Base-by-base conservation (phyloP, 805 yeast species). In the Teunomyces pallodes region DNA sequence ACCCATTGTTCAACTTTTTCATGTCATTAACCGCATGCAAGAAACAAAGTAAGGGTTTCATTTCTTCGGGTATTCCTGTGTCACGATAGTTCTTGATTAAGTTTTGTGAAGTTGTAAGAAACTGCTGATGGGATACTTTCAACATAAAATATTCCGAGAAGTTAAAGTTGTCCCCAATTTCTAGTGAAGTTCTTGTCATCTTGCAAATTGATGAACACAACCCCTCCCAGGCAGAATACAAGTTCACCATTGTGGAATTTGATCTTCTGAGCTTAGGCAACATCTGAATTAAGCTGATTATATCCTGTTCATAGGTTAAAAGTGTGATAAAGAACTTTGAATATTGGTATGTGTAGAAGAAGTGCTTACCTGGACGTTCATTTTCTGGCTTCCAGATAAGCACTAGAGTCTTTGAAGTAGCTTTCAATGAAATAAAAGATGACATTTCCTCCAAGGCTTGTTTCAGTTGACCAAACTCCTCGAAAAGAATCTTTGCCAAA, bases 331-430 rank as follows among this genome's bases (percentile, higher is more conserved):
- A 84, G 59, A 84, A 86, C 42, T 70, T 62, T 17, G 88, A 79
- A 60, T 94, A 92, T 46, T 83, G 81, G 53, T 74, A 77, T 29
- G 86, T 84, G 65, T 86, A 90, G 9, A 81, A 82, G 62, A 90
- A 92, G 65, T 92, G 97, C 56, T 87, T 89, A 0, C 99, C 99
- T 0, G 97, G 94, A 16, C 95, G 69, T 63, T 95, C 99, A 56
- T 75, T 65, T 42, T 90, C 96, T 0, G 97, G 96, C 56, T 90
- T 90, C 98, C 99, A 94, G 48, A 94, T 87, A 54, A 82, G 86
- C 1, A 91, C 81, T 33, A 94, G 75, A 9, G 85, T 81, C 59
- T 90, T 87, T 38, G 82, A 81, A 2, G 80, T 76, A 0, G 90
- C 74, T 54, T 83, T 87, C 43, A 89, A 64, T 6, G 87, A 76